Conservation (phyloP, 1,139 yeast species). For the Yamadazyma diddensiae region DNA sequence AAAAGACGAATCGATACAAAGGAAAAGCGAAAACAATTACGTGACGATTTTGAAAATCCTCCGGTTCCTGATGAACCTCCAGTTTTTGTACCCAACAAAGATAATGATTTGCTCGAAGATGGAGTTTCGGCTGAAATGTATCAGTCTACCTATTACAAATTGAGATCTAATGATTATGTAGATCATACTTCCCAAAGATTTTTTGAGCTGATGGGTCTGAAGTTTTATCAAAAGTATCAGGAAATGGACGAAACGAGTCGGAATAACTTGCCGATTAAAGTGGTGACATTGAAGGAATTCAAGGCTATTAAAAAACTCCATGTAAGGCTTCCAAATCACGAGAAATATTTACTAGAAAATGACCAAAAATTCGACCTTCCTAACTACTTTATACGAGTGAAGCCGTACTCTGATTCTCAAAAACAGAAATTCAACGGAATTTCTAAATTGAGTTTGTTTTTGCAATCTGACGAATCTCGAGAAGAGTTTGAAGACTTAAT, state of each 20-base stretch:
- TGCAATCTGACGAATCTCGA: slow-evolving; percentile 19
- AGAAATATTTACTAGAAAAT: slow-evolving; percentile 26
- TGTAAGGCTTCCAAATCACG: slow-evolving; percentile 32
- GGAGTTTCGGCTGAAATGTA: slow-evolving; percentile 47
- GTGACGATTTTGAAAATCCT: slow-evolving; percentile 17
- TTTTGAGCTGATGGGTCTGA: slow-evolving; percentile 22
- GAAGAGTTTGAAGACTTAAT: slow-evolving; percentile 23
- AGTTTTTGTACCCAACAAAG: slow-evolving; percentile 32
- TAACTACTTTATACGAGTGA: slow-evolving; percentile 34
- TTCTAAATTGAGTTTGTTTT: slow-evolving; percentile 63
- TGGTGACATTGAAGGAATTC: slow-evolving; percentile 27
- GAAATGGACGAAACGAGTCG: slow-evolving; percentile 11
- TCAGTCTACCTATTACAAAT: slow-evolving; percentile 49
- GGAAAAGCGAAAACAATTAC: slow-evolving; percentile 13
- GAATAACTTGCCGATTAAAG: slow-evolving; percentile 16
- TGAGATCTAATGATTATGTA: slow-evolving; percentile 48
- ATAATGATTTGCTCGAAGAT: slow-evolving; percentile 38
- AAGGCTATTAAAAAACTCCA: slow-evolving; percentile 30
- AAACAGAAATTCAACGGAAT: slow-evolving; percentile 72
- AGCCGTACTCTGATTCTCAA: slow-evolving; percentile 51
- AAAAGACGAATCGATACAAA: slow-evolving; percentile 7
- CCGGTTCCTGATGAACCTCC: slow-evolving; percentile 6
- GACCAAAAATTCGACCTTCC: slow-evolving; percentile 23
- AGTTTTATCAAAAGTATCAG: slow-evolving; percentile 14
- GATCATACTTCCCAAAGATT: slow-evolving; percentile 30